Evolutionary conservation across 2,329 filamentous ascomycete genomes (phyloP).

Genomic region (Aspergillus calidoustus): DNA sequence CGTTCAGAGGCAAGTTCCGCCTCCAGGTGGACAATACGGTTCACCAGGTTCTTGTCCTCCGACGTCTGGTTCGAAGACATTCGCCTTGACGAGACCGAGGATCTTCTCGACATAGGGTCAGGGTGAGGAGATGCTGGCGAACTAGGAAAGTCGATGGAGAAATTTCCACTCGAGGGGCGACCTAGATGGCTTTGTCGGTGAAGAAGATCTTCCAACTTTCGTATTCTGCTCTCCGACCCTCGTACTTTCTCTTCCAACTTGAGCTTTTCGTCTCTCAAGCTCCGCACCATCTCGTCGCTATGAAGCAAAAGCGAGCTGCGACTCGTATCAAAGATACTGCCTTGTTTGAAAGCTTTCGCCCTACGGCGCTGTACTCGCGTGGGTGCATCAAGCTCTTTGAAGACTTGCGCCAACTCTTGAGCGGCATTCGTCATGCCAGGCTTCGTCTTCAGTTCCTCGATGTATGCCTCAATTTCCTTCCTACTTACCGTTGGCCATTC

Average conservation of each 20-base stretch:
- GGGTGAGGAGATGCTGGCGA: conserved; percentile 48
- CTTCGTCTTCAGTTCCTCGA: conserved; percentile 67
- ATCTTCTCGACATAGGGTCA: conserved; percentile 57
- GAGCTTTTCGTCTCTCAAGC: conserved; percentile 80
- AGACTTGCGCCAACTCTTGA: conserved; percentile 73
- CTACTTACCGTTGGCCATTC: conserved; percentile 79
- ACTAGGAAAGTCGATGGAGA: conserved; percentile 46
- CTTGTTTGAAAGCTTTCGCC: conserved; percentile 93
- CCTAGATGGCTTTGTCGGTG: conserved; percentile 74
- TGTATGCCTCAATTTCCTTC: conserved; percentile 76
- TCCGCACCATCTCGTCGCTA: conserved; percentile 79
- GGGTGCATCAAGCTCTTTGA: conserved; percentile 78
- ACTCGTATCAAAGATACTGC: conserved; percentile 92
- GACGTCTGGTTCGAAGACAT: conserved; percentile 63
- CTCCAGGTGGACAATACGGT: conserved; percentile 72
- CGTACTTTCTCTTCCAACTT: conserved; percentile 74
- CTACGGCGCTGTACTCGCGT: conserved; percentile 85
- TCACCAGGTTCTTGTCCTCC: conserved; percentile 65
- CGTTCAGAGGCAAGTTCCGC: conserved; percentile 76
- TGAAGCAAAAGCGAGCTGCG: conserved; percentile 82
- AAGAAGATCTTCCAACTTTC: conserved; percentile 87
- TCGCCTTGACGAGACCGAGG: conserved; percentile 64
- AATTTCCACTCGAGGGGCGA: conserved; percentile 58
- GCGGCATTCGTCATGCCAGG: conserved; percentile 69
- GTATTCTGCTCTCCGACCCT: conserved; percentile 86